A percentile compares a stretch with the other conserved stretches of the same genome.
Conservation (phyloP, 352 stramenopile genomes). For the Phytopythium cucurbitacearum region DNA sequence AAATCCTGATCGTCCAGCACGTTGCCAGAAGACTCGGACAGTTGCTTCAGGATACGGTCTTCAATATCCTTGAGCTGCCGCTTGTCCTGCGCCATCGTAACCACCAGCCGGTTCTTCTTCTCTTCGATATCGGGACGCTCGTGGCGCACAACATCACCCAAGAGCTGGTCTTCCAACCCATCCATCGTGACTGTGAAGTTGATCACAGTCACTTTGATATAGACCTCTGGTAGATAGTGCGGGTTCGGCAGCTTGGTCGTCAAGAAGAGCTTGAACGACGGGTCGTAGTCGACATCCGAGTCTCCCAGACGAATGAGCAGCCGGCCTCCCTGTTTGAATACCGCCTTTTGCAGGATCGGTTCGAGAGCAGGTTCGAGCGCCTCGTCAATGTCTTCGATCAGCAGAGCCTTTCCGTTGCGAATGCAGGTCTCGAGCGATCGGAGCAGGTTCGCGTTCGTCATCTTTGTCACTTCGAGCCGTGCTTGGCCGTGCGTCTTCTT, state of each 20-base stretch:
- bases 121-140: constrained; percentile 92
- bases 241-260: constrained; percentile 93
- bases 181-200: constrained; percentile 96
- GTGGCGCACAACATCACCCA: constrained; percentile 90
- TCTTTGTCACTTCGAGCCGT: constrained; percentile 83
- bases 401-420: constrained; percentile 83
- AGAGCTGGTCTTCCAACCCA: constrained; percentile 90
- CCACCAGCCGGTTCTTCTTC: constrained; percentile 91
- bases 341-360: constrained; percentile 90
- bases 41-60: constrained; percentile 88
- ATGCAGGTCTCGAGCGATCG: constrained; percentile 91
- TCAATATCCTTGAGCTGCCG: constrained; percentile 93
- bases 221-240: constrained; percentile 93
- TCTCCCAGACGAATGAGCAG: constrained; percentile 89
- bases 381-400: constrained; percentile 94
- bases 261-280: constrained; percentile 89
- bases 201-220: constrained; percentile 96
- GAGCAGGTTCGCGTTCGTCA: constrained; percentile 90
- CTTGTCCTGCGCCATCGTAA: constrained; percentile 92
- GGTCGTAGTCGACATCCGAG: constrained; percentile 92
- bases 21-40: constrained; percentile 90
- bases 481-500: constrained; percentile 78
- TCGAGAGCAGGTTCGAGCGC: constrained; percentile 90
- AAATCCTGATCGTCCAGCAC: constrained; percentile 92
- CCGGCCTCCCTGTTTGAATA: constrained; percentile 90